Evolutionary conservation across 2,329 filamentous ascomycete species (phyloP), one percentile per base, ranked within the genome.

Genomic region (Zasmidium cellare): DNA sequence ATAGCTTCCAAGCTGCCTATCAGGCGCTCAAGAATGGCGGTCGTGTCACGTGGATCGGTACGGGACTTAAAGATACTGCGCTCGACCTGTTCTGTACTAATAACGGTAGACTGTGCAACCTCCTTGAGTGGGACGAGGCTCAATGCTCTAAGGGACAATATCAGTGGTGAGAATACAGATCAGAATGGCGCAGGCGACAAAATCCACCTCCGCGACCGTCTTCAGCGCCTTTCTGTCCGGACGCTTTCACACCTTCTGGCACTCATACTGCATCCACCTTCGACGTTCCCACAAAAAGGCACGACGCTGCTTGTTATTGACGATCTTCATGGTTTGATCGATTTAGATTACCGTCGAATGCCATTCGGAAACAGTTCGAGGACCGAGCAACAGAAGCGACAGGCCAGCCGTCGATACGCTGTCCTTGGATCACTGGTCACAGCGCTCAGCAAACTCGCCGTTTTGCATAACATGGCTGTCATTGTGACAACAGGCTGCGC

Each of bases 1-100:
- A 53, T 71, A 93, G 90, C 35, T 82, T 93, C 66, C 90, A 91
- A 70, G 76, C 90, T 46, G 81, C 87, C 59, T 82, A 83, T 16
- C 85, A 83, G 71, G 84, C 85, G 20, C 74, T 96, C 51, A 76
- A 75, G 53, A 77, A 81, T 60, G 84, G 85, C 48, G 76, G 83
- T 35, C 79, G 80, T 62, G 91, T 92, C 51, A 81, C 92, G 46
- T 96, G 92, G 92, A 84, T 96, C 78, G 91, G 91, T 92, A 75
- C 67, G 84, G 83, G 64, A 23, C 16, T n/a, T n/a, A n/a, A n/a
- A 46, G n/a, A 22, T 2, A 20, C 14, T 24, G 16, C 9, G 20
- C 5, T 35, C 6, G n/a, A 24, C 12, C 9, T 19, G n/a, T n/a
- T n/a, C 12, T 24, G 16, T 18, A 20, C 23, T 41, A 9, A 24